Percentiles rank a stretch among this genome's conserved stretches.
These are phyloP conservation scores for Camellia lanceoleosa DNA, from an alignment of 148 eudicot genomes.

Conservation along the genomic window DNA sequence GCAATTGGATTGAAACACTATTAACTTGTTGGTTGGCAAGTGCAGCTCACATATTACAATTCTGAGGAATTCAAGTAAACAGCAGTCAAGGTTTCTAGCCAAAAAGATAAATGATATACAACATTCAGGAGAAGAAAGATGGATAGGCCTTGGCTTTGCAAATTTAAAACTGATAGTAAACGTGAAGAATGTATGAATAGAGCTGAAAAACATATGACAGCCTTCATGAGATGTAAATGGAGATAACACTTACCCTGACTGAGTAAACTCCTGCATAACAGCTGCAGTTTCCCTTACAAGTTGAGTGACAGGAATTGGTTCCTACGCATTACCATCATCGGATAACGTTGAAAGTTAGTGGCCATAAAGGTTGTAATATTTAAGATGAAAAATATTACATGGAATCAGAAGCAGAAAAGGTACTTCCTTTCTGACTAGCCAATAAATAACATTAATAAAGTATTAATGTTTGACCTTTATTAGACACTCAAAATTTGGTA, in stretches of 20 bases:
- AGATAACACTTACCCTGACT: slow-evolving; percentile 69
- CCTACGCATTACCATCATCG: slow-evolving; percentile 38
- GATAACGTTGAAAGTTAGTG: not conserved
- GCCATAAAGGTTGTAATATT: not conserved
- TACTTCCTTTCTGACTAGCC: no score
- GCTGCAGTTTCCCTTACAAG: slow-evolving; percentile 99
- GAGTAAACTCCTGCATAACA: slow-evolving; percentile 99
- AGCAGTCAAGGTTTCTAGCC: slow-evolving; percentile 7
- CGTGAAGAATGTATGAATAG: no score
- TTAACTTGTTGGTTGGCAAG: not conserved
- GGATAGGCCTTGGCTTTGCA: no score
- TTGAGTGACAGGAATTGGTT: slow-evolving; percentile 92
- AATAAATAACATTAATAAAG: no score
- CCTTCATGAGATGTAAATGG: not conserved
- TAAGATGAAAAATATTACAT: no score
- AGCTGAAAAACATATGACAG: no score
- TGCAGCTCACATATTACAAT: not conserved
- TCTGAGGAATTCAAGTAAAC: not conserved
- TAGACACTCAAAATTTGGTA: not conserved
- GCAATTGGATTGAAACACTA: not conserved
- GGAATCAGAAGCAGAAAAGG: no score
- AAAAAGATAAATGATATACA: not conserved
- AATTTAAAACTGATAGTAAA: no score
- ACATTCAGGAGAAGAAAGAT: no score
- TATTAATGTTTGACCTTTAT: no score